Percentiles rank a stretch among this genome's conserved stretches.
Conservation (phyloP, 805 yeast genomes). For the Yamadazyma scolyti region DNA sequence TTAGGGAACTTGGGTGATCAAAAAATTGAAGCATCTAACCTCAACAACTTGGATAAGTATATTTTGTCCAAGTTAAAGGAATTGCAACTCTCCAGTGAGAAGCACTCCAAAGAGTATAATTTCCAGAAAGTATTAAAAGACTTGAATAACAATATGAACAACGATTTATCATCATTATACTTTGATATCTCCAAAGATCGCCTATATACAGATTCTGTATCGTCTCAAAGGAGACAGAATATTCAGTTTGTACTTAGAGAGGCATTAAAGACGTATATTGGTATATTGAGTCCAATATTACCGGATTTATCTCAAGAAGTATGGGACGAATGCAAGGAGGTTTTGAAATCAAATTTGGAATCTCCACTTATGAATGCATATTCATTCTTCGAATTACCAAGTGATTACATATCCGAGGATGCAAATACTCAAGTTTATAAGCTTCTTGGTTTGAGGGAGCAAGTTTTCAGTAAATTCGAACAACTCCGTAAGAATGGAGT, state of each 20-base stretch:
- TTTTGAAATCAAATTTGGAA: constrained; percentile 14
- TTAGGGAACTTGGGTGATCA: constrained; percentile 64
- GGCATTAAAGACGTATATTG: constrained; percentile 58
- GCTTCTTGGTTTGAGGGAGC: constrained; percentile 47
- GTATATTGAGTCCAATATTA: constrained; percentile 71
- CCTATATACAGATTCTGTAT: constrained; percentile 63
- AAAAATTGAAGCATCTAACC: constrained; percentile 7
- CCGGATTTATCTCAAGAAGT: constrained; percentile 88
- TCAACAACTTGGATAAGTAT: constrained; percentile 54
- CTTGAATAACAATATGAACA: constrained; percentile 68
- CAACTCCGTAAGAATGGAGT: constrained; percentile 50
- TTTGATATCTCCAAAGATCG: constrained; percentile 85
- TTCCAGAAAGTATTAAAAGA: constrained; percentile 69
- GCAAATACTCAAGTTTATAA: constrained; percentile 42
- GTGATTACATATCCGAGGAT: constrained; percentile 25
- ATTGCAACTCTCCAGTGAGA: constrained; percentile 40
- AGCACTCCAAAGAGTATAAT: constrained; percentile 53
- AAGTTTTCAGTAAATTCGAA: constrained; percentile 52
- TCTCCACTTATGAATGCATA: constrained; percentile 51
- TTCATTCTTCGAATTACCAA: constrained; percentile 31
- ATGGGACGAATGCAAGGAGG: constrained; percentile 58
- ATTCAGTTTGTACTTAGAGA: constrained; percentile 65
- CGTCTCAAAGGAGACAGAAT: constrained; percentile 49
- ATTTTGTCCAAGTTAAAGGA: constrained; percentile 52
- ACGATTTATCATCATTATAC: constrained; percentile 74